Base-by-base conservation (phyloP, 306 rosid genomes). In the Medicago ruthenica region DNA sequence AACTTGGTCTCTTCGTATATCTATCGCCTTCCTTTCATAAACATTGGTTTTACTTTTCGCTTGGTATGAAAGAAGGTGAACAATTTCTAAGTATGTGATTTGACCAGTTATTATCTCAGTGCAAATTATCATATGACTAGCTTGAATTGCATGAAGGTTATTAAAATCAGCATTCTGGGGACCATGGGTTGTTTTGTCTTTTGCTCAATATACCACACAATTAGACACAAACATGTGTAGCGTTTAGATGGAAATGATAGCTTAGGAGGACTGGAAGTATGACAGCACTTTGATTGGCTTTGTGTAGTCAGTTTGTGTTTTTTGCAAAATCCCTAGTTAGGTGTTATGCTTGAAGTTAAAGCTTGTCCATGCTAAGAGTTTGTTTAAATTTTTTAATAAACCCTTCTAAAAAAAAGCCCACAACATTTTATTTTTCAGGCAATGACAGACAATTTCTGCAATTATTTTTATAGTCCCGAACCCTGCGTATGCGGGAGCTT, bases 221-320 rank as follows among this genome's bases (percentile, higher is more conserved):
- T 45, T 22, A 74, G 44, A n/a, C 17, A 53, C 59, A 63, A 62
- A 53, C 66, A 44, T 57, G 24, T 45, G 75, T 47, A 10, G 63
- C 11, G 47, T 57, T 58, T 58, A 55, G 22, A 47, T 34, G 58
- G 21, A 74, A 80, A 80, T 59, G 45, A 47, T 15, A 66, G 36
- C 54, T 80, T 58, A 74, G 70, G 18, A 66, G 59, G 55, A 67
- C n/a, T 42, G 70, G 34, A 66, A 13, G 54, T 66, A 57, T 80
- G 61, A 67, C 58, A 59, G 58, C 58, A 67, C 71, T 80, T 65
- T 31, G 71, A 47, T 67, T 22, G 47, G 15, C 71, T 47, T 31
- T 36, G 20, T 66, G n/a, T 34, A 67, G 39, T 36, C 55, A 15
- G 12, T 45, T 12, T 74, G 74, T 72, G 70, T 57, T 20, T 17